These are phyloP conservation scores for Aspergillus sclerotiicarbonarius DNA, from an alignment of 495 filamentous ascomycete species.

Conservation along the genomic window DNA sequence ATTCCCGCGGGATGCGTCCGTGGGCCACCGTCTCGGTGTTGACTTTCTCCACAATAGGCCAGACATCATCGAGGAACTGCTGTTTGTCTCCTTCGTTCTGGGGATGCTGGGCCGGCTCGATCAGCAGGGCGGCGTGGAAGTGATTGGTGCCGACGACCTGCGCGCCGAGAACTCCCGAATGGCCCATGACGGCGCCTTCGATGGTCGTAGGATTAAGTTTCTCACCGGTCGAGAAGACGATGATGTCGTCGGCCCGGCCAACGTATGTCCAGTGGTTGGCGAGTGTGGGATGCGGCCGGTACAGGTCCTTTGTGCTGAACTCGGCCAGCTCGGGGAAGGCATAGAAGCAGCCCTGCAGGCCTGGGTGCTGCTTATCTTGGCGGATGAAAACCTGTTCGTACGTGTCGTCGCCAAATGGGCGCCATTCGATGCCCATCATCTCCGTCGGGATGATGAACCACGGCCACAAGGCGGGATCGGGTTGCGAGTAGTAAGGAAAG, in stretches of 20 bases:
- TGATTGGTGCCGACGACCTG: conserved; percentile 47
- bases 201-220: conserved; percentile 58
- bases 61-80: conserved; percentile 15
- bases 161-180: conserved; percentile 47
- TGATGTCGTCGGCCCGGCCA: conserved; percentile 48
- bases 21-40: conserved; percentile 14
- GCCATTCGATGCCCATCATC: conserved; percentile 19
- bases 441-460: conserved; percentile 19
- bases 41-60: conserved; percentile 13
- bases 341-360: conserved; percentile 17
- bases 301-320: conserved; percentile 16
- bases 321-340: conserved; percentile 14
- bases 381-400: conserved; percentile 12
- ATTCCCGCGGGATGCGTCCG: conserved; percentile 20
- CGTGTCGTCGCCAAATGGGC: conserved; percentile 13
- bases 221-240: conserved; percentile 61
- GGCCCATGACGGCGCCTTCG: conserved; percentile 43
- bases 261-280: conserved; percentile 9
- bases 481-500: conserved; percentile 17
- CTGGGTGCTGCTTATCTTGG: conserved; percentile 9
- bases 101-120: conserved; percentile 15
- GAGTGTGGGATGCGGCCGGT: conserved; percentile 10
- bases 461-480: conserved; percentile 14
- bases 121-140: conserved; percentile 24
- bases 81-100: conserved; percentile 2